Percentiles rank a stretch among this genome's conserved stretches.
phyloP scores from a whole-genome alignment of 352 stramenopile genomes.

The Blastocystis sp. region DNA sequence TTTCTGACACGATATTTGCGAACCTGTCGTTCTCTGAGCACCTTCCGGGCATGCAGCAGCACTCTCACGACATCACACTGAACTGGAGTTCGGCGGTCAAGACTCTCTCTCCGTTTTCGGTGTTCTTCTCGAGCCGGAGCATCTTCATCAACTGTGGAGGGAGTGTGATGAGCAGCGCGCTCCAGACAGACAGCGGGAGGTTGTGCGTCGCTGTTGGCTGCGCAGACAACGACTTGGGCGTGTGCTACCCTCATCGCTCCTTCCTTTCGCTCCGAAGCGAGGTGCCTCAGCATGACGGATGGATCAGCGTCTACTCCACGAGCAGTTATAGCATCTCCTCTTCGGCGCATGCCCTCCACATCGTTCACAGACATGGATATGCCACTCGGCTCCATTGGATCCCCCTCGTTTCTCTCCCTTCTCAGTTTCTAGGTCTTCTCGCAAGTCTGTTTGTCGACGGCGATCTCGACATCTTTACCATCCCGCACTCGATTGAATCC shows the following conservation, averaged over 20 bases:
- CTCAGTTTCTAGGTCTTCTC: background rate
- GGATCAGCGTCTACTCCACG: background rate
- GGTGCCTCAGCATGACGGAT: background rate
- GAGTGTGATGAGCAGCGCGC: background rate
- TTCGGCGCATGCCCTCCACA: background rate
- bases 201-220: background rate
- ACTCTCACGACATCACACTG: background rate
- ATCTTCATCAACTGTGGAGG: conserved; percentile 19
- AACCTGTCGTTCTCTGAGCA: background rate
- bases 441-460: background rate
- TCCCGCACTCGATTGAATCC: background rate
- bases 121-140: background rate
- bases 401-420: no score
- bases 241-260: background rate
- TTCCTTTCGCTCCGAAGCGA: background rate
- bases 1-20: background rate
- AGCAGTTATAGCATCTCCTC: background rate
- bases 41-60: background rate
- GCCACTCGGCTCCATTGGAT: background rate
- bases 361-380: background rate
- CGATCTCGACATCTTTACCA: background rate
- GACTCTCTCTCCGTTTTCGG: background rate
- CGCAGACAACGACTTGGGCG: background rate
- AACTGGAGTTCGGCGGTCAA: background rate
- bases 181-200: background rate